Base-by-base conservation (phyloP, 148 eudicot species). In the Vaccinium myrtillus region DNA sequence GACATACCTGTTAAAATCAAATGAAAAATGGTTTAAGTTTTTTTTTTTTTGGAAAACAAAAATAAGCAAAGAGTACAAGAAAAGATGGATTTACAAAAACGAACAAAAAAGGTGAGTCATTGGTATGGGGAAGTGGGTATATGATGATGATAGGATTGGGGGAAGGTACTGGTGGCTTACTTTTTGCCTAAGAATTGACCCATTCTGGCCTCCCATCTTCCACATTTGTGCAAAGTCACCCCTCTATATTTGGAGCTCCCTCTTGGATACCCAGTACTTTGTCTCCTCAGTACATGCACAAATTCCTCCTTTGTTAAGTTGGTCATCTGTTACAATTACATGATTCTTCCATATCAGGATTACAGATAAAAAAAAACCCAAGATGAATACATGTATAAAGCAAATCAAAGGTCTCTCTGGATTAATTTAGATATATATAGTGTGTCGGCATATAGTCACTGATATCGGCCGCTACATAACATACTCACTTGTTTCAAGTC, bases 181-280 rank as follows among this genome's bases (percentile, higher is more conserved):
- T 96, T 96, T 95, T 96, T 96, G 84, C 98, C 99, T 59, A 96
- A 92, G 89, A 96, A 95, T 84, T 96, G 99, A 83, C 99, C 99
- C 98, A 95, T 93, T 85, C 99, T 91, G 82, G 99, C 99, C 87
- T 96, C 99, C 99, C 99, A 96, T 92, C 98, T 90, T 73, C 99
- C 99, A 94, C 99, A 96, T 93, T 96, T 96, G 88, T 96, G 99
- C 90, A 96, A 91, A 56, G 99, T 96, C 21, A 96, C 99, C 11
- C 99, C 99, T 80, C 98, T 92, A 85, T 93, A 96, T 88, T 96
- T 96, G 79, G 99, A 96, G 86, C 98, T 94, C 13, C 99, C 99
- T 88, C 95, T 93, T 19, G 99, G 98, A 87, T 92, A 96, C 2
- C 99, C 99, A 75, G 95, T 96, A 79, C 99, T 95, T 92, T 96